Evolutionary conservation across 176 grass and related monocot species (phyloP).

Genomic region (Areca catechu): DNA sequence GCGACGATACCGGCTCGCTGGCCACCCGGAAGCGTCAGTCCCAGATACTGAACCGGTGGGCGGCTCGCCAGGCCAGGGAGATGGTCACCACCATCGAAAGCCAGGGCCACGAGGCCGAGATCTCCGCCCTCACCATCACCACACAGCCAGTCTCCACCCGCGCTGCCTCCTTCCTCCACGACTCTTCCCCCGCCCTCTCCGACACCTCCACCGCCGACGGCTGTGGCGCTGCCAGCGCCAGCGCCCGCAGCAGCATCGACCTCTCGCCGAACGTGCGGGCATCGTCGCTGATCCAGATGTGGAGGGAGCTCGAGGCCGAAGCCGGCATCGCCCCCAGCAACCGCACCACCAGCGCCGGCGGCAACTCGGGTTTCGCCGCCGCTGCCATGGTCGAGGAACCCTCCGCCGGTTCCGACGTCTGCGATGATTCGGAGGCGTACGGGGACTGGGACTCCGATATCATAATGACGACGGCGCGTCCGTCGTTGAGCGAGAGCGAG

Average conservation of each 20-base stretch:
- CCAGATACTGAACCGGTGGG: neutral
- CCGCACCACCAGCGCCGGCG: neutral
- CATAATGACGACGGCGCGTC: neutral
- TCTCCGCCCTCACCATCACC: neutral
- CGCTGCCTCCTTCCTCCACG: neutral
- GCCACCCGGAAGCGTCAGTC: neutral
- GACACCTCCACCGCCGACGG: neutral
- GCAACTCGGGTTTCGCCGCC: neutral
- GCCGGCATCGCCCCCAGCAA: neutral
- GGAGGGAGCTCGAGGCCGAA: constrained; percentile 1
- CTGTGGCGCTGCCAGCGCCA: neutral
- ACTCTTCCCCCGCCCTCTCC: neutral
- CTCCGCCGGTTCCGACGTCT: too few species aligned
- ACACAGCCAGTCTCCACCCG: neutral
- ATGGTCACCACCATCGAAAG: constrained; percentile 2
- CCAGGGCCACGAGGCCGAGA: neutral
- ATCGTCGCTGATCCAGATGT: constrained; percentile 1
- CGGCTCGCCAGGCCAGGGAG: neutral
- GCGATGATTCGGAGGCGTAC: too few species aligned
- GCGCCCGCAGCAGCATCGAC: neutral
- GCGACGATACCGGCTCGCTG: neutral
- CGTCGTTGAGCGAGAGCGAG: neutral
- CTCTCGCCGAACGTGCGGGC: neutral
- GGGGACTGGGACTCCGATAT: neutral
- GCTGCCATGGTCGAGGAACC: neutral